Evolutionary conservation across 768 basidiomycete species (phyloP).

Genomic region (Mycena metata): DNA sequence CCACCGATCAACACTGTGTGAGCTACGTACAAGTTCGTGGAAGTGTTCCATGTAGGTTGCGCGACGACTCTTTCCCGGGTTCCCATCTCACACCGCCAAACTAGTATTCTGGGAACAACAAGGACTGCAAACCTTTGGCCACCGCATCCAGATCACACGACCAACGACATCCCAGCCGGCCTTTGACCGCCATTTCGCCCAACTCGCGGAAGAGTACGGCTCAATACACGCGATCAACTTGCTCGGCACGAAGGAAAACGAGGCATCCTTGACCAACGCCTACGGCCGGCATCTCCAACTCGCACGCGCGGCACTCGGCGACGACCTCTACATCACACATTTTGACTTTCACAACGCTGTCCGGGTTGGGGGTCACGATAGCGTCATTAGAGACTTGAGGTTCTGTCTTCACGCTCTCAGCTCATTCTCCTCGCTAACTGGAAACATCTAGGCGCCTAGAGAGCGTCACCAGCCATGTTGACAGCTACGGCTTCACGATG

Average conservation of each 20-base stretch:
- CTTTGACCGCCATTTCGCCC: constrained; percentile 93
- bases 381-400: constrained; percentile 81
- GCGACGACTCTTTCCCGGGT: constrained; percentile 29
- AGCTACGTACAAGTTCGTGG: constrained; percentile 96
- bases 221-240: constrained; percentile 91
- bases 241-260: constrained; percentile 93
- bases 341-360: constrained; percentile 96
- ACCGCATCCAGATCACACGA: constrained; percentile 93
- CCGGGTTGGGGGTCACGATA: constrained; percentile 87
- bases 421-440: constrained; percentile 2
- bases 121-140: constrained; percentile 94
- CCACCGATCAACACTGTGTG: constrained; percentile 87
- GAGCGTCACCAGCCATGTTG: constrained; percentile 71
- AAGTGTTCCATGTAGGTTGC: constrained; percentile 89
- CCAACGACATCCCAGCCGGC: constrained; percentile 97
- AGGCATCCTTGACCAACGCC: constrained; percentile 83
- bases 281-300: constrained; percentile 86
- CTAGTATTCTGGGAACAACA: constrained; percentile 99
- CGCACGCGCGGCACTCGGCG: constrained; percentile 71
- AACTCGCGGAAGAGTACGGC: constrained; percentile 89
- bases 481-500: constrained; percentile 90
- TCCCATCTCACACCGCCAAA: constrained; percentile 27
- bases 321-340: constrained; percentile 83
- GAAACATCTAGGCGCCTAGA: constrained; percentile 65
- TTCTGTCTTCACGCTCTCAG: constrained; percentile 39